Evolutionary conservation across 2,329 filamentous ascomycete genomes (phyloP), one percentile per base, ranked within the genome.

Genomic region (Penicillium sp.): DNA sequence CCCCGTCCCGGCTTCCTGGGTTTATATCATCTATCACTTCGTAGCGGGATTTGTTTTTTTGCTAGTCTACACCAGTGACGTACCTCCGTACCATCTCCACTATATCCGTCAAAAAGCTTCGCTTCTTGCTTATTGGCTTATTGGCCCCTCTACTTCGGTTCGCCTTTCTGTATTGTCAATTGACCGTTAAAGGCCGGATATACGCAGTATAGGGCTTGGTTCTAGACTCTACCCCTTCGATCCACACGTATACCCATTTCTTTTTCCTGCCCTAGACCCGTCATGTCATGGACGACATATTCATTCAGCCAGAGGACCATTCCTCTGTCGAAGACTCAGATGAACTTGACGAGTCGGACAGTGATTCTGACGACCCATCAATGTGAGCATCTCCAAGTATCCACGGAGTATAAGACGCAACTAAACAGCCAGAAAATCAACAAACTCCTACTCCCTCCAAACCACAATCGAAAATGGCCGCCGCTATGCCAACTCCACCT

Each of bases 401-500:
- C 4, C 13, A 13, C n/a, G n/a, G n/a, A 13, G 11, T 37, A 7
- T 14, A 22, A 6, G 3, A n/a, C 35, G 7, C 18, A 16, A 23
- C 18, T 6, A 28, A 18, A 14, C 28, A 7, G 18, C 20, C 38
- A 65, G 64, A 55, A 64, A 60, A 56, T 70, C 68, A 9, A 70
- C 67, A 35, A 64, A 58, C 44, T 70, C 67, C 11, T 56, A 62
- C 47, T 59, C 61, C 23, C 70, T 84, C 26, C 75, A 81, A 59
- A 77, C 78, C 52, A 70, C 79, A 44, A 69, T 77, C 50, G 80
- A 85, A 51, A 77, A 85, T 65, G 79, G 75, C 35, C 78, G 82
- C 18, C 75, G 67, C 22, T 77, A 83, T 54, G 83, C 81, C 60
- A 82, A 82, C 58, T 72, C 77, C 27, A 73, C 74, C 27, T 85